These are phyloP conservation scores for Inga leiocalycina DNA, from an alignment of 306 rosid genomes.

Conservation along the genomic window DNA sequence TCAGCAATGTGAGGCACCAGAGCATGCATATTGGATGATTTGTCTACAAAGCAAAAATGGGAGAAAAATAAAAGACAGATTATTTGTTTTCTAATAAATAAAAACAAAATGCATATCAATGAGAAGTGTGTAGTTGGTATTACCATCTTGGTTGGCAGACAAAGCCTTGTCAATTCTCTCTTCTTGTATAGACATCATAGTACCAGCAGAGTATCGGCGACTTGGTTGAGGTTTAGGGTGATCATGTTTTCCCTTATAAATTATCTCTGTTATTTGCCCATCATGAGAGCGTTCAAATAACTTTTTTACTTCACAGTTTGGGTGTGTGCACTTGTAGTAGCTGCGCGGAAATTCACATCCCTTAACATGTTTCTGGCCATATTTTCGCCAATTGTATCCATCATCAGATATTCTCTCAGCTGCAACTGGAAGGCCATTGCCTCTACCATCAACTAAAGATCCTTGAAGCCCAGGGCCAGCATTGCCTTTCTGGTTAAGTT, in stretches of 20 bases:
- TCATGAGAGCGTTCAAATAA: slow-evolving; percentile 92
- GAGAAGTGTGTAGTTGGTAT: slow-evolving; percentile 37
- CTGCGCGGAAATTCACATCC: slow-evolving; percentile 99
- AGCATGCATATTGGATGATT: slow-evolving; percentile 52
- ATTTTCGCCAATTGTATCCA: slow-evolving; percentile 98
- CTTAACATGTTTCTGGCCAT: slow-evolving; percentile 95
- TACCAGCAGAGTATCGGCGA: slow-evolving; percentile 70
- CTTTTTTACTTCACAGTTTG: slow-evolving; percentile 97
- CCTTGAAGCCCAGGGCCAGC: slow-evolving; percentile 54
- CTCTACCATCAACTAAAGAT: slow-evolving; percentile 60
- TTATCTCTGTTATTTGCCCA: slow-evolving; percentile 92
- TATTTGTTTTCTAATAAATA: slow-evolving; percentile 8
- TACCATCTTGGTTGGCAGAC: slow-evolving; percentile 76
- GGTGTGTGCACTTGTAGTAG: slow-evolving; percentile 97
- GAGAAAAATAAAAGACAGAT: slow-evolving; percentile 25
- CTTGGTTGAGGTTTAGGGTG: slow-evolving; percentile 98
- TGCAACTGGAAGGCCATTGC: slow-evolving; percentile 54
- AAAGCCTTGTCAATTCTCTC: slow-evolving; percentile 71
- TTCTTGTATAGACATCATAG: slow-evolving; percentile 61
- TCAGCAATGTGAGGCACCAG: slow-evolving; percentile 53
- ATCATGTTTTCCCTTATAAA: slow-evolving; percentile 95
- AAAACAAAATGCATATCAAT: slow-evolving; percentile 10
- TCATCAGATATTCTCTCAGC: slow-evolving; percentile 72
- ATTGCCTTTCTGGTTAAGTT: slow-evolving; percentile 57
- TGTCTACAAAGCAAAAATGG: slow-evolving; percentile 55